Base-by-base conservation (phyloP, 2,329 filamentous ascomycete species). In the Trichoderma guizhouense region DNA sequence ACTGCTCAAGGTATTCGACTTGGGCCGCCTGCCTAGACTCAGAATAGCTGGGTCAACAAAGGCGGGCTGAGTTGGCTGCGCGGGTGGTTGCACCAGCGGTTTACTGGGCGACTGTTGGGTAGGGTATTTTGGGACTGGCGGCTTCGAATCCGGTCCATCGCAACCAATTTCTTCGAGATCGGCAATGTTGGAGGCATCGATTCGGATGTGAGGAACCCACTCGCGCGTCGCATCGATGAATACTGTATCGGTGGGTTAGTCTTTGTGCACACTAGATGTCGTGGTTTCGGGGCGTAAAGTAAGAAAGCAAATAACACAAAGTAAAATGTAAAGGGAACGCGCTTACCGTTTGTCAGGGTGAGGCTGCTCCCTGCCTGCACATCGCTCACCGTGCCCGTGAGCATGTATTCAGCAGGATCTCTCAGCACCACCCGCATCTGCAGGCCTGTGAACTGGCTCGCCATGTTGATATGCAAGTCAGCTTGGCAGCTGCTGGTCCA, bases 11-110 rank as follows among this genome's bases (percentile, higher is more conserved):
- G 79, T 75, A 15, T 71, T 77, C 0, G 78, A 77, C 30, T 75
- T 78, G 1, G 85, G 82, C 5, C 81, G 82, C 61, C 83, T 83
- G 26, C 84, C 84, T 64, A 93, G 88, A 78, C 93, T 94, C 60
- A 97, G 79, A 70, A 97, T 97, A 4, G 93, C 93, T 12, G 93
- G 93, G 76, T 97, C 93, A n/a, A 91, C 86, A 77, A 96, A 94
- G 0, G 84, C 77, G 34, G 83, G 76, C 74, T 83, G 79, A 67
- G 76, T 72, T 58, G 77, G 75, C 47, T 61, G 55, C 21, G 30
- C 36, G 28, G 66, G 43, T 26, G n/a, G 30, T 21, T 69, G 57
- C 57, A 36, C 28, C 8, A 28, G 5, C 8, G 39, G 21, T 18
- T 69, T 57, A 24, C 21, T 69, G n/a, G 57, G 57, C 8, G 57